Base-by-base conservation (phyloP, 192 early-diverging fungal species). In the Linnemannia elongata region DNA sequence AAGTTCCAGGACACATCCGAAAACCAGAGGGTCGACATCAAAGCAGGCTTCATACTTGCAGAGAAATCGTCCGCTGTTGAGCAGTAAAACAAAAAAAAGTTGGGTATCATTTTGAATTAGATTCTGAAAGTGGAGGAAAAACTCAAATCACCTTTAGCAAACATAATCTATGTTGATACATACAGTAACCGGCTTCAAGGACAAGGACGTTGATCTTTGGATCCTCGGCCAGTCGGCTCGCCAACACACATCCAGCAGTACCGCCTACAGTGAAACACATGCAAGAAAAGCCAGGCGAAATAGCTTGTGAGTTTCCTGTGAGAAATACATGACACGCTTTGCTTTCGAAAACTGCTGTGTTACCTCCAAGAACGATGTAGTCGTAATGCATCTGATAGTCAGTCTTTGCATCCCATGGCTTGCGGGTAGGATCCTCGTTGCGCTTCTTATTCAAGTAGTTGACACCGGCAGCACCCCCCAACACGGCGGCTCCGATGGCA, bases 241-340 rank as follows among this genome's bases (percentile, higher is more conserved):
- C 88, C 38, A 89, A 52, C 13, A 85, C 80, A 52, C 88, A 85
- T 24, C 88, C 88, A n/a, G 83, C 82, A 3, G 88, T 85, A 72
- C 83, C 88, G 45, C 78, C 78, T 80, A 80, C 4, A 36, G 42
- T 63, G 49, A 4, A 6, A 33, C 60, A 66, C 9, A 1, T 30
- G 13, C 27, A 57, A 66, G 1, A 10, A 27, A 10, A 52, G 27
- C 10, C n/a, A 22, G 27, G 8, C 0, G 9, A 1, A 12, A 30
- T 3, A 66, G 12, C 13, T 1, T 66, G 60, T 15, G 60, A 52
- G 49, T 52, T 52, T 52, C 49, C 10, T 3, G 60, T 66, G 33
- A 15, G 60, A 24, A 55, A 60, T 18, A 24, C 15, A 66, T 15
- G 27, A 66, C 18, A 10, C n/a, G 60, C 9, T 24, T 20, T 22